Percentiles rank a stretch among this genome's conserved stretches.
Evolutionary conservation across 495 filamentous ascomycete species (phyloP).

Genomic region (Aspergillus affinis): DNA sequence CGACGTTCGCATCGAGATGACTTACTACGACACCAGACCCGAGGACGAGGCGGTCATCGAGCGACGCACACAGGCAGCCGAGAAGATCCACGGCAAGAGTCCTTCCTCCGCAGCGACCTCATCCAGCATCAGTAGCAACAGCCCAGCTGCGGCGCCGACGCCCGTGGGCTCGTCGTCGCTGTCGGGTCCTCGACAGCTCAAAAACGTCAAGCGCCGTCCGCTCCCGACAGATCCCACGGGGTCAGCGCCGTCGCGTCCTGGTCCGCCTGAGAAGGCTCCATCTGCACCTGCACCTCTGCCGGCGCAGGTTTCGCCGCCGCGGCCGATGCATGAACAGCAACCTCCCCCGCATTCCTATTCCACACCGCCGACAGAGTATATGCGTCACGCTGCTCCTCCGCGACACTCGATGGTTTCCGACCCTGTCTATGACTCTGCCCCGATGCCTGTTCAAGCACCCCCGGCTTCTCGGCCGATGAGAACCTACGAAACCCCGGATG

Average conservation of each 20-base stretch:
- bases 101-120: conserved; percentile 8
- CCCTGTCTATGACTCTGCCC: conserved; percentile 23
- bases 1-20: conserved; percentile 91
- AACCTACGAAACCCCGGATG: conserved; percentile 32
- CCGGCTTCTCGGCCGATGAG: conserved; percentile 20
- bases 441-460: conserved; percentile 17
- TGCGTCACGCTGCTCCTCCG: conserved; percentile 12
- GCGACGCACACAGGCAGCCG: conserved; percentile 49
- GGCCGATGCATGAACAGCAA: conserved; percentile 26
- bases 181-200: conserved; percentile 60
- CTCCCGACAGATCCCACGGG: conserved; percentile 71
- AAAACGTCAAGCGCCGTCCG: conserved; percentile 72
- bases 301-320: conserved; percentile 22
- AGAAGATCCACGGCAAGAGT: conserved; percentile 33
- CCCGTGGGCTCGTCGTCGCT: conserved; percentile 30
- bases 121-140: background rate
- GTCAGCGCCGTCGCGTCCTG: conserved; percentile 23
- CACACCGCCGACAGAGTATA: conserved; percentile 16
- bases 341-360: conserved; percentile 20
- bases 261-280: conserved; percentile 27
- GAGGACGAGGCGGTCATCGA: conserved; percentile 66
- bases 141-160: background rate
- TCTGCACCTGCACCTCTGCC: conserved; percentile 24
- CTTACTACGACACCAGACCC: conserved; percentile 88
- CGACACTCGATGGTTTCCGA: conserved; percentile 24